These are phyloP conservation scores for Fusarium dlaminii DNA, from an alignment of 2,329 filamentous ascomycete genomes.

Conservation along the genomic window DNA sequence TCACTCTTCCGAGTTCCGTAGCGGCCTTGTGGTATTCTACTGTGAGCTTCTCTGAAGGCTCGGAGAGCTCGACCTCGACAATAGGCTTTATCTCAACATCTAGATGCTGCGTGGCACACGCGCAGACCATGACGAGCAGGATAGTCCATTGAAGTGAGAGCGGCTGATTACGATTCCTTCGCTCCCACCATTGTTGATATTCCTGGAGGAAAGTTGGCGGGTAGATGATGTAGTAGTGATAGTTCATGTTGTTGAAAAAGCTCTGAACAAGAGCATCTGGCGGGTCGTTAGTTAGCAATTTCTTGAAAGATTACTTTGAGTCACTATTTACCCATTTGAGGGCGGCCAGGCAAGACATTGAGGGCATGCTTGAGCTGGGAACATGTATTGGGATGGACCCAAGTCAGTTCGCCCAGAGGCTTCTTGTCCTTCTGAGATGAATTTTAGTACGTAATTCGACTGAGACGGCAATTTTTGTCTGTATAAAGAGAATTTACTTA, in stretches of 20 bases:
- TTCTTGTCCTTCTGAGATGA: slow-evolving; percentile 22
- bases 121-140: slow-evolving; percentile 50
- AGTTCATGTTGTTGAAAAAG: slow-evolving; percentile 50
- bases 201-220: slow-evolving; percentile 47
- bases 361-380: slow-evolving; percentile 46
- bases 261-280: slow-evolving; percentile 49
- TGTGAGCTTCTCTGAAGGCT: slow-evolving; percentile 38
- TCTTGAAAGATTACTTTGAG: no score
- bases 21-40: slow-evolving; percentile 47
- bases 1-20: slow-evolving; percentile 44
- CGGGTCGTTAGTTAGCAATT: not conserved
- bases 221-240: slow-evolving; percentile 52
- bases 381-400: slow-evolving; percentile 35
- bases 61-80: slow-evolving; percentile 44
- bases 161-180: slow-evolving; percentile 38
- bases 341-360: slow-evolving; percentile 44
- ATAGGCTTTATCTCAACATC: slow-evolving; percentile 42
- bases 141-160: slow-evolving; percentile 50
- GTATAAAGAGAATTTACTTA: not conserved
- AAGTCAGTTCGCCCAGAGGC: slow-evolving; percentile 21
- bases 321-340: slow-evolving; percentile 46
- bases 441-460: not conserved
- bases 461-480: no score
- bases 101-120: slow-evolving; percentile 48
- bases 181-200: slow-evolving; percentile 48